A percentile compares a stretch with the other conserved stretches of the same genome.
These are phyloP conservation scores for Phlebopus sp. DNA, from an alignment of 1,284 basidiomycete species.

Conservation along the genomic window DNA sequence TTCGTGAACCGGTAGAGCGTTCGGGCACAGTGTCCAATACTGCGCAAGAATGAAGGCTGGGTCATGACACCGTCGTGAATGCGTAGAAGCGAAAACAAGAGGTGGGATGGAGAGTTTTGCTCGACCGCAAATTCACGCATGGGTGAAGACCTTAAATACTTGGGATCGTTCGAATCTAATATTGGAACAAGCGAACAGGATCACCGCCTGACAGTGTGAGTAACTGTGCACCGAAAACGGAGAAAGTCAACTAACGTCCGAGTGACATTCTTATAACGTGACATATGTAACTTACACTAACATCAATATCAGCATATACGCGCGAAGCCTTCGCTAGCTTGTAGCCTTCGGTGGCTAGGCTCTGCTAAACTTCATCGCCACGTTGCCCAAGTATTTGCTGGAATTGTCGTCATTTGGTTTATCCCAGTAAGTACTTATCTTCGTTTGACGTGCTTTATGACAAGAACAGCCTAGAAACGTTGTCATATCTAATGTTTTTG, in stretches of 20 bases:
- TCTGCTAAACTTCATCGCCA: too few species aligned
- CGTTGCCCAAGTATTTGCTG: background rate
- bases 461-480: too few species aligned
- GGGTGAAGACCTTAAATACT: constrained; percentile 21
- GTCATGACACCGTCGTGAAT: constrained; percentile 24
- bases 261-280: too few species aligned
- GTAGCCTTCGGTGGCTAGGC: constrained; percentile 1
- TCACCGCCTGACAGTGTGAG: constrained; percentile 17
- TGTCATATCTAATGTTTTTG: too few species aligned
- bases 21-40: constrained; percentile 6
- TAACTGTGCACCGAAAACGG: constrained; percentile 10
- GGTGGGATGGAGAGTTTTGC: too few species aligned
- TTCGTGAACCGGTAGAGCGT: constrained; percentile 38
- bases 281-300: too few species aligned
- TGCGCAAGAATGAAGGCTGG: constrained; percentile 12
- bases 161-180: constrained; percentile 4
- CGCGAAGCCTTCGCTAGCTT: constrained; percentile 10
- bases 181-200: constrained; percentile 11
- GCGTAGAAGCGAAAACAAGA: constrained; percentile 8
- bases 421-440: too few species aligned
- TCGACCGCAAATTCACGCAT: background rate
- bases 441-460: too few species aligned
- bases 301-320: too few species aligned
- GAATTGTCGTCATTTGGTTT: too few species aligned
- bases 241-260: background rate